Evolutionary conservation across 306 rosid genomes (phyloP).

Genomic region (Malus sieversii): DNA sequence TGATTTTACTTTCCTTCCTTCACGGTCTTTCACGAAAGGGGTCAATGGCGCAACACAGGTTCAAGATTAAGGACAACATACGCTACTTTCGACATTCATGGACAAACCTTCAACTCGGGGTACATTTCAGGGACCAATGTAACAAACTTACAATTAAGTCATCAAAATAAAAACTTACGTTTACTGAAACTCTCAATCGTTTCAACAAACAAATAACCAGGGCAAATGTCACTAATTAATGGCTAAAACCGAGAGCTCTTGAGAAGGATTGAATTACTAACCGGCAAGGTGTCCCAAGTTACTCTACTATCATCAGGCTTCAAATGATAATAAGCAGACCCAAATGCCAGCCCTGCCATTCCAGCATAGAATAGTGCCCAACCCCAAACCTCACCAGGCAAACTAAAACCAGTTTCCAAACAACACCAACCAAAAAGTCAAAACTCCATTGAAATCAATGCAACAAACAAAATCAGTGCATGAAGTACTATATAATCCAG

Average conservation of each 20-base stretch:
- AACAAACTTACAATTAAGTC: too few species aligned
- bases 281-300: constrained; percentile 59
- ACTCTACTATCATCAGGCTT: constrained; percentile 45
- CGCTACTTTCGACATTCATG: not conserved
- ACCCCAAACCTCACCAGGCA: constrained; percentile 37
- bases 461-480: not conserved
- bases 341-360: constrained; percentile 50
- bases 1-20: not conserved
- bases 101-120: not conserved
- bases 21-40: not conserved
- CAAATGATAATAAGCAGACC: constrained; percentile 61
- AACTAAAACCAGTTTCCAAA: constrained; percentile 15
- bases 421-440: constrained; percentile 13
- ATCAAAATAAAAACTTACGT: too few species aligned
- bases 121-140: not conserved
- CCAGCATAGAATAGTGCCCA: constrained; percentile 53
- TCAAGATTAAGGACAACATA: not conserved
- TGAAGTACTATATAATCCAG: not conserved
- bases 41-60: not conserved
- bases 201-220: not conserved
- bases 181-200: not conserved
- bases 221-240: constrained; percentile 1
- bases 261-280: constrained; percentile 16
- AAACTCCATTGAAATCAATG: constrained; percentile 10
- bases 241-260: not conserved